Base-by-base conservation (phyloP, 495 filamentous ascomycete species). In the Elasticomyces elasticus region DNA sequence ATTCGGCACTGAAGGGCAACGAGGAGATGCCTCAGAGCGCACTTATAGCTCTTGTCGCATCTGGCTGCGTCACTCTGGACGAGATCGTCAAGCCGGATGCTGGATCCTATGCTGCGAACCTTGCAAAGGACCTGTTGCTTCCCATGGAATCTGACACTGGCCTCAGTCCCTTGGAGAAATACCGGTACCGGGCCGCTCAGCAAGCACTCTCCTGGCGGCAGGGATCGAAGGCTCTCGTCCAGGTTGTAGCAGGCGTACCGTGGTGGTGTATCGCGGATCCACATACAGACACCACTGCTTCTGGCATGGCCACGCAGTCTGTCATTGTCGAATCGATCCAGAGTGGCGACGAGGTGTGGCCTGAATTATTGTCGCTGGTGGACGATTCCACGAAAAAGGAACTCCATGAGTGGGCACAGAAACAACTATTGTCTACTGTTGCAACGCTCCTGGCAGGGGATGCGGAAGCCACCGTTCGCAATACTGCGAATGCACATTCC, bases 341-440 rank as follows among this genome's bases (percentile, higher is more conserved):
- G 5, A 37, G 24, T 12, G 57, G 52, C 19, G 58, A 55, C 30
- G 30, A 30, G 9, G 54, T 54, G 30, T 60, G 57, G 61, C 61
- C 61, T 7, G 49, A 60, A 27, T 54, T 63, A 1, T 41, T 60
- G 11, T 37, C 35, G 2, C 44, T 46, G 2, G 33, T 55, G n/a
- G 43, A 48, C 9, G 25, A 23, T 5, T 26, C 22, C 17, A 56
- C 55, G 15, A 51, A 52, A 54, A 26, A 26, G 11, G 46, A 23
- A 26, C 22, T 63, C 19, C 50, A 52, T 35, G 37, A 31, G n/a
- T 56, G 49, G 50, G 49, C 57, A 12, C 38, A 51, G 19, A 22
- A 50, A 19, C 41, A 54, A 31, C 23, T 54, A 17, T 45, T 60
- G 0, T 40, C 17, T 6, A 33, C 23, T 12, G 35, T n/a, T n/a